Base-by-base conservation (phyloP, 768 basidiomycete species). In the Cystobasidium tubakii region DNA sequence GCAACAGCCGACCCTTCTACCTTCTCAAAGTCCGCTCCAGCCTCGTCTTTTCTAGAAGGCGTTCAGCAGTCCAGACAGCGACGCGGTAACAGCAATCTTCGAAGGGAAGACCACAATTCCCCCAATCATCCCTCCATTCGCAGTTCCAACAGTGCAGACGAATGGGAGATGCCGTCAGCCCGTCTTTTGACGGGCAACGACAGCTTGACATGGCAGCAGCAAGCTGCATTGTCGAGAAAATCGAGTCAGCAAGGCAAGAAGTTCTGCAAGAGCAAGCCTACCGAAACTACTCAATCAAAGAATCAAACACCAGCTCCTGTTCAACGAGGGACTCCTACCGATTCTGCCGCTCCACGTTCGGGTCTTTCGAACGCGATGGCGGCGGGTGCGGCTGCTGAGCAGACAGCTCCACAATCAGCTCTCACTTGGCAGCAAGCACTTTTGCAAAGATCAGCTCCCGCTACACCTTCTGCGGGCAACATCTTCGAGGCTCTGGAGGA, bases 141-240 rank as follows among this genome's bases (percentile, higher is more conserved):
- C 54, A 36, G 54, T 71, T 57, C 69, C 54, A 71, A 71, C 42
- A 71, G 69, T 60, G 69, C 69, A 55, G 73, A 73, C 73, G 62
- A 53, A 27, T 75, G 74, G 74, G 74, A 71, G 57, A 75, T 75
- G 74, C 74, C 74, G 1, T 46, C 50, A 46, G 46, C 53, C 19
- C 29, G 29, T n/a, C 25, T 39, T n/a, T 15, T 31, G 12, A 50
- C 10, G 29, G 43, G 42, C 31, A 60, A 75, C n/a, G 74, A 75
- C 55, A 36, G 60, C 34, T 42, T 75, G 12, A 75, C 74, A n/a
- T 75, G 74, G 74, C 74, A 75, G 74, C 74, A 75, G 43, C 46
- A 67, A 33, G 55, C 57, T 29, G 57, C 46, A 12, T 53, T 75
- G 42, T 39, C 39, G 21, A 15, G 66, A 1, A 62, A 62, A 27